Conservation (phyloP, 495 filamentous ascomycete species). For the Neurospora sp. region DNA sequence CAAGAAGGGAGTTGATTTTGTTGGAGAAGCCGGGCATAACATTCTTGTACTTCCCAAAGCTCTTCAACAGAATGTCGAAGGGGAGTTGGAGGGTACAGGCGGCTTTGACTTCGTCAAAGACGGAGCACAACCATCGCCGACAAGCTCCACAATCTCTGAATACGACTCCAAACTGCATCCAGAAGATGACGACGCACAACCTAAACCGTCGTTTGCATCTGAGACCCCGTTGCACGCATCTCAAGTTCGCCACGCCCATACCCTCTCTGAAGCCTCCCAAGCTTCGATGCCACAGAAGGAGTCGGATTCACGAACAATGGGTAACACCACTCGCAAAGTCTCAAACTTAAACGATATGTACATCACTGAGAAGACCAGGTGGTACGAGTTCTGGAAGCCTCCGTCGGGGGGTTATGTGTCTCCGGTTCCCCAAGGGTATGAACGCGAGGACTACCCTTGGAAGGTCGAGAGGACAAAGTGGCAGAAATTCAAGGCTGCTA, state of each 20-base stretch:
- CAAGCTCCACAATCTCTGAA: slow-evolving; percentile 18
- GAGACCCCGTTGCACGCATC: slow-evolving; percentile 16
- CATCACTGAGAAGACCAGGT: slow-evolving; percentile 30
- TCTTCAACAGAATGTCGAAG: slow-evolving; percentile 54
- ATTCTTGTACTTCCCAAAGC: slow-evolving; percentile 19
- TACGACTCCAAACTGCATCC: not conserved
- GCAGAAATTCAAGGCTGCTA: slow-evolving; percentile 30
- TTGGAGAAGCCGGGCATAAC: slow-evolving; percentile 29
- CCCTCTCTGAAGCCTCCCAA: slow-evolving; percentile 24
- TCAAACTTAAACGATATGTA: slow-evolving; percentile 35
- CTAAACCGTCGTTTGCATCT: slow-evolving; percentile 23
- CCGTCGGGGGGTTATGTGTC: slow-evolving; percentile 43
- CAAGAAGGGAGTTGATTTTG: slow-evolving; percentile 33
- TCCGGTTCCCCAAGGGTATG: slow-evolving; percentile 39
- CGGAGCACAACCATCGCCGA: slow-evolving; percentile 8
- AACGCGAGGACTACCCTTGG: slow-evolving; percentile 31
- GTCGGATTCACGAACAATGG: slow-evolving; percentile 18
- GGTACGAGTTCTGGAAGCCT: slow-evolving; percentile 47
- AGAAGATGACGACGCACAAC: slow-evolving; percentile 14
- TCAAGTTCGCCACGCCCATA: slow-evolving; percentile 22
- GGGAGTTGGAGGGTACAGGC: slow-evolving; percentile 43
- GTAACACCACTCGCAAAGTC: slow-evolving; percentile 36
- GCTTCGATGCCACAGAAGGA: slow-evolving; percentile 23
- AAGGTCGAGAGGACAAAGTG: slow-evolving; percentile 34
- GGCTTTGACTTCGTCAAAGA: slow-evolving; percentile 38